These are phyloP conservation scores for Carex parvula DNA, from an alignment of 176 grass and related monocot species.

Conservation along the genomic window DNA sequence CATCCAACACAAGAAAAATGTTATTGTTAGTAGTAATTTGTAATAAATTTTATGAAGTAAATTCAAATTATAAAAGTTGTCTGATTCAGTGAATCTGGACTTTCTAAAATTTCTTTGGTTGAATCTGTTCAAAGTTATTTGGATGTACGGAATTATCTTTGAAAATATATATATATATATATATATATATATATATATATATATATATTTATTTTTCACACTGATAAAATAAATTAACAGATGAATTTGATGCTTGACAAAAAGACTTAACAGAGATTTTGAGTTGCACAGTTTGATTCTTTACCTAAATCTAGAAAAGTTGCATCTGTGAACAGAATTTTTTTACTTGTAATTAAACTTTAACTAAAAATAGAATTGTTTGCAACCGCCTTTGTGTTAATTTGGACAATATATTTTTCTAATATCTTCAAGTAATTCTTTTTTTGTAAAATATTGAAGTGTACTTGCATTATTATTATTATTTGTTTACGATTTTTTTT, in stretches of 20 bases:
- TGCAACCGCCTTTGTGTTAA: background rate
- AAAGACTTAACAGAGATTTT: background rate
- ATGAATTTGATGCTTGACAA: background rate
- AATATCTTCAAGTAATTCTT: background rate
- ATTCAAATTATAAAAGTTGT: background rate
- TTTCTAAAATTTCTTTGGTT: background rate
- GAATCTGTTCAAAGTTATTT: too few relatives aligned
- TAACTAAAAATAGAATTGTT: slow-evolving; percentile 16
- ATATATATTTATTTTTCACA: background rate
- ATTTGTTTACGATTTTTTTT: background rate
- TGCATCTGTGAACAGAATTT: background rate
- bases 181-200: too few relatives aligned
- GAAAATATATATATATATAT: too few relatives aligned
- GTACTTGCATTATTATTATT: background rate
- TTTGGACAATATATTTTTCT: background rate
- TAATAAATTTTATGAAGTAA: background rate
- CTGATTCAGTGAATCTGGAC: background rate
- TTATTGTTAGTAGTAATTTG: background rate
- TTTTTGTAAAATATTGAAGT: background rate
- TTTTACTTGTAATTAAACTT: background rate
- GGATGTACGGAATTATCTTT: too few relatives aligned
- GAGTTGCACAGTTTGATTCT: background rate
- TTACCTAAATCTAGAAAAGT: background rate
- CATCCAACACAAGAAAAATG: background rate
- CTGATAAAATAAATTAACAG: background rate